Base-by-base conservation (phyloP, 805 yeast genomes). In the Dipodascus albidus region DNA sequence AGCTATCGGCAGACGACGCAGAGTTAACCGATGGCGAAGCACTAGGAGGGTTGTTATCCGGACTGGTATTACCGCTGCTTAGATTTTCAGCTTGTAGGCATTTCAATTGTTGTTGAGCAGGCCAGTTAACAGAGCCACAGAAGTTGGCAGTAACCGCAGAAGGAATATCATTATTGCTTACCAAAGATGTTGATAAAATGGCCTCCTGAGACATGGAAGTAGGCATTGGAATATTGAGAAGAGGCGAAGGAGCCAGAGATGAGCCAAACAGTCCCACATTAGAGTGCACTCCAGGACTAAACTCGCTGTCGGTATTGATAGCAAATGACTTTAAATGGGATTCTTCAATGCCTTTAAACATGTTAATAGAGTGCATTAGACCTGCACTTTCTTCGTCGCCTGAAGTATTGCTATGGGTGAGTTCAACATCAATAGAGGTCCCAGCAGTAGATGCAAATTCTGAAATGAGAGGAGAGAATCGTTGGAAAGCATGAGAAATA, bases 71-170 rank as follows among this genome's bases (percentile, higher is more conserved):
- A n/a, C n/a, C n/a, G n/a, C n/a, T n/a, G n/a, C n/a, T n/a, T n/a
- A n/a, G n/a, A n/a, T n/a, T n/a, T n/a, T n/a, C n/a, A n/a, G n/a
- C n/a, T n/a, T n/a, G n/a, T n/a, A n/a, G 50, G 57, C 47, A 33
- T 42, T 9, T 9, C 22, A 24, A 17, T 17, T 3, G 48, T 33
- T 57, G 57, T 44, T 59, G 56, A 1, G 57, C 48, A 2, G 89
- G 91, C 96, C 96, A 91, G 63, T 90, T 87, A 19, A 86, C 85
- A 47, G 87, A 79, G 0, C 99, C 99, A 96, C 97, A 90, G 17
- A 83, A 77, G 65, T 93, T 93, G 0, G 96, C 96, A 1, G 87
- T 80, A 6, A 85, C 68, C 0, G 97, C 96, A 21, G 83, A 82
- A 0, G 98, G 98, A 1, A 85, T 69, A 2, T 74, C 69, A 0